These are phyloP conservation scores for Carex littledalei DNA, from an alignment of 176 grass and related monocot species.

Conservation along the genomic window DNA sequence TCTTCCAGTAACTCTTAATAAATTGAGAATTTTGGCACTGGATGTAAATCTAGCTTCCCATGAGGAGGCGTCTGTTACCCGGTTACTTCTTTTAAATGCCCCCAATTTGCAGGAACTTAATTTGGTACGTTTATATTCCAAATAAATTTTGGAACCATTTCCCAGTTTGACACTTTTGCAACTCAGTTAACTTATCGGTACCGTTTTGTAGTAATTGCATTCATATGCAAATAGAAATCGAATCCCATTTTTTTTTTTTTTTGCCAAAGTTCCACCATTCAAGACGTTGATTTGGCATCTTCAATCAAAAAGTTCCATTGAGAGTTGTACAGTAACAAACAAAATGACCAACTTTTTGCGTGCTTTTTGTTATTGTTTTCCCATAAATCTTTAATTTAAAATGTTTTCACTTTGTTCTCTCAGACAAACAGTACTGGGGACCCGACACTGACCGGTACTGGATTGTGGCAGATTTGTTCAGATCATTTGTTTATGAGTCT, in stretches of 20 bases:
- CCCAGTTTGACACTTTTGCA: background rate
- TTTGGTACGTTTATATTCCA: background rate
- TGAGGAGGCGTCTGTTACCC: background rate
- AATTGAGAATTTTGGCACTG: slow-evolving; percentile 20
- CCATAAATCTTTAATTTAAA: background rate
- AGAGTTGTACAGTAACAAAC: background rate
- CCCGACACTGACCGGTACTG: background rate
- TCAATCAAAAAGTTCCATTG: background rate
- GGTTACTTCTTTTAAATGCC: slow-evolving; percentile 7
- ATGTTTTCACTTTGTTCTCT: background rate
- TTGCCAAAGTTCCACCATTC: background rate
- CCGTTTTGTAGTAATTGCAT: background rate
- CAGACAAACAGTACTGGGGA: background rate
- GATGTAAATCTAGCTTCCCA: slow-evolving; percentile 1
- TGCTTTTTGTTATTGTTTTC: background rate
- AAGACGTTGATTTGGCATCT: background rate
- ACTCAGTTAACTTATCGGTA: background rate
- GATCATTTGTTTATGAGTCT: background rate
- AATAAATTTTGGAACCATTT: background rate
- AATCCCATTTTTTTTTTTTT: background rate
- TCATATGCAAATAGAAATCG: background rate
- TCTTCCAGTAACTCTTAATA: background rate
- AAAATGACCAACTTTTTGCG: background rate
- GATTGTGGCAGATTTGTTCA: background rate
- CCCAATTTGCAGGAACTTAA: slow-evolving; percentile 1